A percentile compares a stretch with the other conserved stretches of the same genome.
phyloP scores from a whole-genome alignment of 768 basidiomycete species.

The Tulasnella sp. region DNA sequence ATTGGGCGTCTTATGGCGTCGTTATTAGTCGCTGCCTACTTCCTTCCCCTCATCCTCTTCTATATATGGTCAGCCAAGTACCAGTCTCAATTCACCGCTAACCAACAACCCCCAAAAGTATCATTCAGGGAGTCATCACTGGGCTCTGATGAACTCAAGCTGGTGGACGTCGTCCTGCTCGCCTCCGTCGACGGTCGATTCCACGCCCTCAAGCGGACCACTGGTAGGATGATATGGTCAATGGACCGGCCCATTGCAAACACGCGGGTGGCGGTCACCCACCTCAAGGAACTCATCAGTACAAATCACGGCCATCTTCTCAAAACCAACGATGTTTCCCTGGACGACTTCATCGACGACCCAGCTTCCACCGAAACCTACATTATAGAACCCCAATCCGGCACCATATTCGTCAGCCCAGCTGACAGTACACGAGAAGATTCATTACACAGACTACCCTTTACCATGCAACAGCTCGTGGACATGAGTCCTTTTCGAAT shows the following conservation, averaged over 20 bases:
- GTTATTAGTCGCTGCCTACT: slow-evolving; percentile 20
- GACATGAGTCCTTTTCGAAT: slow-evolving; percentile 86
- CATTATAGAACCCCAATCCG: slow-evolving; percentile 93
- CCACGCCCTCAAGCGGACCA: slow-evolving; percentile 88
- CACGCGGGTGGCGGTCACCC: slow-evolving; percentile 51
- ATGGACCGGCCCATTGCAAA: slow-evolving; percentile 58
- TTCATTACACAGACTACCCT: slow-evolving; percentile 83
- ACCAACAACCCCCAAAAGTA: neutral
- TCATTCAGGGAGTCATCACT: neutral
- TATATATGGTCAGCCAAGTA: slow-evolving; percentile 4
- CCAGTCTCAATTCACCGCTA: slow-evolving; percentile 18
- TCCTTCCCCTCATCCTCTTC: slow-evolving; percentile 26
- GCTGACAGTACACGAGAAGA: slow-evolving; percentile 53
- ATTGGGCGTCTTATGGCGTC: slow-evolving; percentile 12
- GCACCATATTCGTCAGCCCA: slow-evolving; percentile 86
- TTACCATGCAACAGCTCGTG: slow-evolving; percentile 91
- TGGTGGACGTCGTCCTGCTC: slow-evolving; percentile 83
- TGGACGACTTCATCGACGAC: slow-evolving; percentile 33
- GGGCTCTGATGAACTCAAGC: slow-evolving; percentile 53
- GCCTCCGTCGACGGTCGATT: slow-evolving; percentile 94
- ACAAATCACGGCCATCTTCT: slow-evolving; percentile 56
- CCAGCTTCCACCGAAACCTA: slow-evolving; percentile 67
- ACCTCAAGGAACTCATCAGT: slow-evolving; percentile 72
- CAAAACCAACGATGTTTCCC: slow-evolving; percentile 21
- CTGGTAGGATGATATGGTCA: slow-evolving; percentile 85